Percentiles rank a stretch among this genome's conserved stretches.
Evolutionary conservation across 2,329 filamentous ascomycete species (phyloP).

Genomic region (Waltergamsia citrina): DNA sequence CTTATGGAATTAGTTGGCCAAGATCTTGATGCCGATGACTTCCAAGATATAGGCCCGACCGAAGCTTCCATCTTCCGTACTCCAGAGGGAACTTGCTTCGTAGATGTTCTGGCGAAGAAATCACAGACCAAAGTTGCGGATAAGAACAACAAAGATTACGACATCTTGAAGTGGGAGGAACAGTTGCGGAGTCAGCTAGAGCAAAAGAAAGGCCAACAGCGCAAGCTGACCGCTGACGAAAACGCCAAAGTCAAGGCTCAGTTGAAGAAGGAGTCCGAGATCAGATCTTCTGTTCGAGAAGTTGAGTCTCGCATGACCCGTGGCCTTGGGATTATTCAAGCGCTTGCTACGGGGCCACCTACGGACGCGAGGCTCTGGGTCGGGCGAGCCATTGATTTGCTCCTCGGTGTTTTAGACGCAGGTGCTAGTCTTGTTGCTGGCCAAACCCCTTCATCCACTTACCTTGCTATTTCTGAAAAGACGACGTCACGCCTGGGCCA

Average conservation of each 20-base stretch:
- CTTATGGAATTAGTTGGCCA: slow-evolving; percentile 64
- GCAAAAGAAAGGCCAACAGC: slow-evolving; percentile 84
- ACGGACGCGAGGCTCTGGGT: slow-evolving; percentile 87
- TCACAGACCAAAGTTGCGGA: slow-evolving; percentile 58
- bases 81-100: slow-evolving; percentile 76
- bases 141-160: slow-evolving; percentile 91
- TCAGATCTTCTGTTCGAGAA: slow-evolving; percentile 61
- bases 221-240: slow-evolving; percentile 86
- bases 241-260: slow-evolving; percentile 85
- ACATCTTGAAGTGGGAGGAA: slow-evolving; percentile 94
- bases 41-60: slow-evolving; percentile 68
- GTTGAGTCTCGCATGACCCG: slow-evolving; percentile 65
- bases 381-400: slow-evolving; percentile 63
- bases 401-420: slow-evolving; percentile 67
- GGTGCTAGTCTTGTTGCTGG: slow-evolving; percentile 77
- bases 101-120: slow-evolving; percentile 87
- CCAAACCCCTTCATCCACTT: slow-evolving; percentile 67
- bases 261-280: slow-evolving; percentile 73
- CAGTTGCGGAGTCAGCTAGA: slow-evolving; percentile 80
- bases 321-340: slow-evolving; percentile 77
- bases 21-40: slow-evolving; percentile 62
- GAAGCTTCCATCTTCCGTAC: slow-evolving; percentile 92
- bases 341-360: slow-evolving; percentile 77
- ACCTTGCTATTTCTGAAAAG: slow-evolving; percentile 69
- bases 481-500: slow-evolving; percentile 65